A percentile compares a stretch with the other conserved stretches of the same genome.
phyloP scores from a whole-genome alignment of 352 stramenopile genomes.

The Pythium folliculosum region DNA sequence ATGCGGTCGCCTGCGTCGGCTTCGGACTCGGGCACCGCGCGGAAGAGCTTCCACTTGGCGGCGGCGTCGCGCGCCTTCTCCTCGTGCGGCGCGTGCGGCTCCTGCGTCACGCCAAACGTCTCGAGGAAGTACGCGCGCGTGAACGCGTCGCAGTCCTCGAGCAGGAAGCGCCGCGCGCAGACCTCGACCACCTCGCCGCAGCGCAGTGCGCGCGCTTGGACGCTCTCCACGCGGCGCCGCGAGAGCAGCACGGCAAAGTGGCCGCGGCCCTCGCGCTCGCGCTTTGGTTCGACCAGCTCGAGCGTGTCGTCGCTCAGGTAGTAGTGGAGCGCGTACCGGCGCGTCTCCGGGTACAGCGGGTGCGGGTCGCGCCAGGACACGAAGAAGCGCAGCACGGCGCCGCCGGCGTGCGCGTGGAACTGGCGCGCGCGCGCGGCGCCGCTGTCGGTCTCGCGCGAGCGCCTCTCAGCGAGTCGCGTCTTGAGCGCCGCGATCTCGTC shows the following conservation, averaged over 20 bases:
- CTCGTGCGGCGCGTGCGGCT: constrained; percentile 46
- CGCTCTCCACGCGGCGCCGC: constrained; percentile 60
- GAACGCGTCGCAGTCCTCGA: constrained; percentile 91
- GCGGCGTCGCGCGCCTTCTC: neutral
- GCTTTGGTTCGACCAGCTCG: constrained; percentile 83
- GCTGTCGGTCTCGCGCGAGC: constrained; percentile 33
- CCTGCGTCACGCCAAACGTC: constrained; percentile 81
- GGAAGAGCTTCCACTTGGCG: constrained; percentile 68
- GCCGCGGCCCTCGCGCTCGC: constrained; percentile 49
- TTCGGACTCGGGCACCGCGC: no score
- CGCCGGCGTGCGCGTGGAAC: constrained; percentile 78
- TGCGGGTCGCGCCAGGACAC: constrained; percentile 92
- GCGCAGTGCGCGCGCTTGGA: constrained; percentile 40
- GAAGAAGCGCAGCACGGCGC: constrained; percentile 91
- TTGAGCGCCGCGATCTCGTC: constrained; percentile 66
- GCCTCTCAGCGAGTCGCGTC: constrained; percentile 33
- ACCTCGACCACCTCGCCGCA: constrained; percentile 86
- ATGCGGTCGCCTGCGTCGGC: constrained; percentile 30
- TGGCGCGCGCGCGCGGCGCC: constrained; percentile 57
- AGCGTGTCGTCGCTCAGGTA: constrained; percentile 92
- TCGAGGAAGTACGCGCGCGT: constrained; percentile 90
- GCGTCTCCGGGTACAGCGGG: constrained; percentile 86
- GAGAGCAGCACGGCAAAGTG: constrained; percentile 85
- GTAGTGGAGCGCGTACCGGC: constrained; percentile 90
- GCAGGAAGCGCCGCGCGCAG: constrained; percentile 83